Conservation (phyloP, 169 alveolate species). For the Babesia gibsoni region DNA sequence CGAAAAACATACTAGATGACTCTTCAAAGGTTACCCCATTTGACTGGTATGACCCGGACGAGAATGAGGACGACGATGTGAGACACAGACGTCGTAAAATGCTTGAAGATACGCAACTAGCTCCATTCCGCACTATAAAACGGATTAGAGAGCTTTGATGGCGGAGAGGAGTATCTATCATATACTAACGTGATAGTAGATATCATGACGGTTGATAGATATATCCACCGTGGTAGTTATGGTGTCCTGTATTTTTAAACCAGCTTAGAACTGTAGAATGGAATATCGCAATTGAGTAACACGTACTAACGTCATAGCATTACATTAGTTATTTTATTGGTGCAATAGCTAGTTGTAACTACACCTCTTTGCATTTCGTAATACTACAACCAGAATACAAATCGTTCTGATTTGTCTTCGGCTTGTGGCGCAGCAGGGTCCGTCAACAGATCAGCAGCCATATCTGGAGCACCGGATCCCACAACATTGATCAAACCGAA, state of each 20-base stretch:
- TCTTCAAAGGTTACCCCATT: slow-evolving; percentile 57
- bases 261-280: no score
- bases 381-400: slow-evolving; percentile 56
- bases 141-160: not conserved
- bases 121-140: slow-evolving; percentile 21
- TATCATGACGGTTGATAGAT: no score
- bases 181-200: no score
- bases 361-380: not conserved
- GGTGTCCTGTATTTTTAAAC: no score
- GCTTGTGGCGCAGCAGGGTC: slow-evolving; percentile 15
- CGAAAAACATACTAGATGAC: slow-evolving; percentile 72
- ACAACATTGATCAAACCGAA: slow-evolving; percentile 17
- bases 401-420: slow-evolving; percentile 13
- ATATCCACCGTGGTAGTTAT: no score
- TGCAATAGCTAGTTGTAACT: not conserved
- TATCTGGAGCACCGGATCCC: slow-evolving; percentile 22
- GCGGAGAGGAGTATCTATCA: no score
- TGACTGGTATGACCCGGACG: slow-evolving; percentile 78
- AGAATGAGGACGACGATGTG: slow-evolving; percentile 23
- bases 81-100: not conserved
- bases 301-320: no score
- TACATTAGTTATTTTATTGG: no score
- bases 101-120: not conserved
- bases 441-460: slow-evolving; percentile 39
- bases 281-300: no score